Percentiles rank a stretch among this genome's conserved stretches.
Evolutionary conservation across 1,284 basidiomycete species (phyloP).

Genomic region (Cutaneotrichosporon sp.): DNA sequence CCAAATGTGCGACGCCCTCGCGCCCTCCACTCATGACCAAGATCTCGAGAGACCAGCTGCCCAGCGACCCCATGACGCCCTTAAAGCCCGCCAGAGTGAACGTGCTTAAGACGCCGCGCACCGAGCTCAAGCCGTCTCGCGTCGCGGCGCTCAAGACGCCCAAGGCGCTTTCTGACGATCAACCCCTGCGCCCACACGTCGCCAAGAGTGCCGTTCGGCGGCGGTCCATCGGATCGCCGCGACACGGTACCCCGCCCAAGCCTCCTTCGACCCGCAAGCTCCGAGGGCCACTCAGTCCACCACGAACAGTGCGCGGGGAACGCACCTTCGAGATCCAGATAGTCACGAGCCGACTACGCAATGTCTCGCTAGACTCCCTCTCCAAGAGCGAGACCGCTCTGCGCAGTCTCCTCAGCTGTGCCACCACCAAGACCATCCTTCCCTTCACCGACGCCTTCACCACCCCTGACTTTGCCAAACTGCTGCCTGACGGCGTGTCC

Average conservation of each 20-base stretch:
- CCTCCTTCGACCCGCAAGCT: neutral
- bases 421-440: neutral
- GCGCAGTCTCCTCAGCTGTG: neutral
- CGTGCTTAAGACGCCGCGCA: neutral
- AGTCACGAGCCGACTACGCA: neutral
- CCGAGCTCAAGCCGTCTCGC: neutral
- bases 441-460: constrained; percentile 21
- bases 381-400: neutral
- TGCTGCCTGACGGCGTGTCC: constrained; percentile 6
- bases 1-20: neutral
- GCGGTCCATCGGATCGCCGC: neutral
- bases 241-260: neutral
- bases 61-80: neutral
- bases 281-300: neutral
- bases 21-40: constrained; percentile 28
- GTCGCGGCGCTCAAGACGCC: neutral
- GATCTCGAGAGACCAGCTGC: constrained; percentile 17
- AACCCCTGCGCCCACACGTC: neutral
- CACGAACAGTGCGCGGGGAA: neutral
- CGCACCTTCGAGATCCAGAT: constrained; percentile 6
- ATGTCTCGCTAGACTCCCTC: neutral
- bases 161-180: neutral
- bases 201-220: neutral
- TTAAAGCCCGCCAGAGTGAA: neutral
- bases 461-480: constrained; percentile 7